phyloP scores from a whole-genome alignment of 345 rosid genomes.

The Limnanthes douglasii region DNA sequence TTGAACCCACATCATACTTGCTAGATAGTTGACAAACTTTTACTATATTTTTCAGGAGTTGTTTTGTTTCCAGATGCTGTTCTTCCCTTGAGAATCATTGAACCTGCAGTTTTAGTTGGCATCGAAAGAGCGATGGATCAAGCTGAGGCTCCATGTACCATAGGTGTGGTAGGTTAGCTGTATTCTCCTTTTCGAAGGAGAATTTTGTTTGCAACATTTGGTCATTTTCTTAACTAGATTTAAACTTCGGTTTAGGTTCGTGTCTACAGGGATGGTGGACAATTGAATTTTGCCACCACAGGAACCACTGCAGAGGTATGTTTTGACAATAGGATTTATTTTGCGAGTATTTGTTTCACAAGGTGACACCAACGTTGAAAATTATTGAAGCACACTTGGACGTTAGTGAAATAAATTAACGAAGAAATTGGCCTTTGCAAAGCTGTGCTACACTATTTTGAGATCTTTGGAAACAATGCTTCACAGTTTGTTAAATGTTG shows the following conservation, averaged over 20 bases:
- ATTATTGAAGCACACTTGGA: too few relatives aligned
- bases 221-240: slow-evolving; percentile 1
- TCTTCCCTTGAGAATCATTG: slow-evolving; percentile 81
- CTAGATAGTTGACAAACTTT: background rate
- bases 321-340: too few relatives aligned
- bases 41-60: slow-evolving; percentile 46
- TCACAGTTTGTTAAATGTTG: too few relatives aligned
- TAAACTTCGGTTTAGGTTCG: slow-evolving; percentile 35
- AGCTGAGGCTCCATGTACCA: slow-evolving; percentile 54
- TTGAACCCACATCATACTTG: too few relatives aligned
- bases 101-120: slow-evolving; percentile 58
- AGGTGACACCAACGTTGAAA: too few relatives aligned
- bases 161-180: slow-evolving; percentile 69
- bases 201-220: background rate
- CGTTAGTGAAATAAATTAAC: too few relatives aligned
- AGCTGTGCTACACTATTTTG: too few relatives aligned
- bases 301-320: slow-evolving; percentile 97
- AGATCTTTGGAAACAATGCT: too few relatives aligned
- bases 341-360: too few relatives aligned
- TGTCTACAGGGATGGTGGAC: slow-evolving; percentile 30
- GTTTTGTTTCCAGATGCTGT: slow-evolving; percentile 94
- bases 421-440: too few relatives aligned
- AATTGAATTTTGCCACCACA: slow-evolving; percentile 32
- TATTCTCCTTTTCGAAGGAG: background rate
- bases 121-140: slow-evolving; percentile 73